phyloP scores from a whole-genome alignment of 2,329 filamentous ascomycete genomes.

The Tolypocladium guangdongense region DNA sequence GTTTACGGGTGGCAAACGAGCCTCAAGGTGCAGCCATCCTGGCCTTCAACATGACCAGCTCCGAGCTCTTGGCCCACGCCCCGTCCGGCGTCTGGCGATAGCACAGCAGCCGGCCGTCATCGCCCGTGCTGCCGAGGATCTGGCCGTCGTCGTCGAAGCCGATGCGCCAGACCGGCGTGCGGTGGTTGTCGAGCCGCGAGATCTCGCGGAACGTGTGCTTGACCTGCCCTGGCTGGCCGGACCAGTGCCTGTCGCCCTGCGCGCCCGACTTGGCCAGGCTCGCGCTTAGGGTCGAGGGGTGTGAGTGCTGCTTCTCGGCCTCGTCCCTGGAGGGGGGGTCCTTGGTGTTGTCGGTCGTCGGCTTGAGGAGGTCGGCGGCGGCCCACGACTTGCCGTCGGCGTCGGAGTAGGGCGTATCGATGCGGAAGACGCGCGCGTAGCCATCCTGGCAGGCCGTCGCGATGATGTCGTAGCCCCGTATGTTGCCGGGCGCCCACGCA shows the following conservation, averaged over 20 bases:
- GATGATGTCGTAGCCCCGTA: conserved; percentile 79
- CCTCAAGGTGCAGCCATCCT: conserved; percentile 35
- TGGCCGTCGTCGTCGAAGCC: conserved; percentile 61
- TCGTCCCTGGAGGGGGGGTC: conserved; percentile 19
- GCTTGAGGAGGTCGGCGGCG: conserved; percentile 30
- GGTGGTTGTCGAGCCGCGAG: conserved; percentile 55
- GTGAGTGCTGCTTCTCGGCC: conserved; percentile 15
- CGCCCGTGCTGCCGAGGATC: conserved; percentile 63
- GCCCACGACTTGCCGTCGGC: conserved; percentile 41
- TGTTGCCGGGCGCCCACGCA: conserved; percentile 85
- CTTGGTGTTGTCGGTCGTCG: conserved; percentile 14
- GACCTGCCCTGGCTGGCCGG: conserved; percentile 54
- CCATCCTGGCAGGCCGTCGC: conserved; percentile 92
- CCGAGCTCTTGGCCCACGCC: conserved; percentile 48
- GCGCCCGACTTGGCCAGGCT: conserved; percentile 40
- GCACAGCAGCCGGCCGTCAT: conserved; percentile 57
- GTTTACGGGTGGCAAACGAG: not conserved
- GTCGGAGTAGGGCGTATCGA: conserved; percentile 47
- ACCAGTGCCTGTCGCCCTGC: conserved; percentile 36
- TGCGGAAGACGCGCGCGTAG: conserved; percentile 74
- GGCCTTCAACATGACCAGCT: conserved; percentile 47
- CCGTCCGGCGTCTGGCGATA: conserved; percentile 50
- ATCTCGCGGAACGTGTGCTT: conserved; percentile 52
- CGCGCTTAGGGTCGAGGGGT: conserved; percentile 37
- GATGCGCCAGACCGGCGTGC: conserved; percentile 65